Percentiles rank a stretch among this genome's conserved stretches.
These are phyloP conservation scores for Xylaria palmicola DNA, from an alignment of 495 filamentous ascomycete genomes.

Conservation along the genomic window DNA sequence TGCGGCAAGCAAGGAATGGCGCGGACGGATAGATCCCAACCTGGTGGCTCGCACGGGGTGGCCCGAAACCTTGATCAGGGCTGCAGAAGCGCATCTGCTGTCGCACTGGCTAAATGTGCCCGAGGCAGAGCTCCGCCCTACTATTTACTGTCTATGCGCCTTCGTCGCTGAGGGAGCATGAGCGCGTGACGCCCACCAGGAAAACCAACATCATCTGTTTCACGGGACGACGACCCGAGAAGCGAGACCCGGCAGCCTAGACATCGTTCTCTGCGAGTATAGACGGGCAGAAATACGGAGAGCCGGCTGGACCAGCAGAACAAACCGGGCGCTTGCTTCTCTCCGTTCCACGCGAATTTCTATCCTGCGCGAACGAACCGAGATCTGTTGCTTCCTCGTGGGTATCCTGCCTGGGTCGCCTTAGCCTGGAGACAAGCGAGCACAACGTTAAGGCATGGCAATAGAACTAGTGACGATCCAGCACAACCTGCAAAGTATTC, in stretches of 20 bases:
- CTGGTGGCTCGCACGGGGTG: slow-evolving; percentile 35
- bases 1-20: slow-evolving; percentile 35
- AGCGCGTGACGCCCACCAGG: background rate
- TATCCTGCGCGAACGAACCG: background rate
- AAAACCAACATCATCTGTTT: background rate
- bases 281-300: background rate
- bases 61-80: slow-evolving; percentile 36
- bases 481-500: background rate
- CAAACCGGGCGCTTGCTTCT: background rate
- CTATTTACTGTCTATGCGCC: too few species aligned
- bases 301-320: background rate
- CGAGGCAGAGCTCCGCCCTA: too few species aligned
- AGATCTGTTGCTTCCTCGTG: background rate
- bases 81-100: slow-evolving; percentile 23
- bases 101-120: slow-evolving; percentile 23
- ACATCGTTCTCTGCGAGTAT: background rate
- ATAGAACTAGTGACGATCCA: background rate
- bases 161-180: too few species aligned
- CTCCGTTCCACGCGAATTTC: background rate
- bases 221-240: slow-evolving; percentile 12
- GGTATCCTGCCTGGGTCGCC: background rate
- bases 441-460: background rate
- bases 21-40: slow-evolving; percentile 38
- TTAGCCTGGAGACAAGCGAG: background rate
- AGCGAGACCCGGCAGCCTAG: background rate